Evolutionary conservation across 306 rosid species (phyloP).

Genomic region (Castanea crenata): DNA sequence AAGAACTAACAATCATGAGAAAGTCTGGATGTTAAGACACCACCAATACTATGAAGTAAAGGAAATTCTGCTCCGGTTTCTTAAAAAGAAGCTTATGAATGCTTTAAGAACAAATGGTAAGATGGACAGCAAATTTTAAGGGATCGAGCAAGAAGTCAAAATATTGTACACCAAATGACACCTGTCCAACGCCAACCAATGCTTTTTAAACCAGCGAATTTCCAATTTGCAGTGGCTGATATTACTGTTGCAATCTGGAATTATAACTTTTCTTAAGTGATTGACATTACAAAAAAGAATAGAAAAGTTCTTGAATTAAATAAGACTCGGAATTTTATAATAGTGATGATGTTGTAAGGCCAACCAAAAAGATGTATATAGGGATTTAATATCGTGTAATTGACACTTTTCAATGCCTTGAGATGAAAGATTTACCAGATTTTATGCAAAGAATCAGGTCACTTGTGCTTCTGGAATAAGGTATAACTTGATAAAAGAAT

Average conservation of each 20-base stretch:
- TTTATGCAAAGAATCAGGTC: no score
- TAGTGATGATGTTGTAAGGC: no score
- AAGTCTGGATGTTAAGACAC: not conserved
- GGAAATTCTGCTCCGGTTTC: not conserved
- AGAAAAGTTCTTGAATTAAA: not conserved
- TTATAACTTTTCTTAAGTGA: not conserved
- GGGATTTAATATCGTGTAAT: no score
- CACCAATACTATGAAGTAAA: not conserved
- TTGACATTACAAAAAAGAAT: not conserved
- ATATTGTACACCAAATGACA: constrained; percentile 58
- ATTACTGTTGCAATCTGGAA: constrained; percentile 61
- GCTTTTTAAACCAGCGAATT: constrained; percentile 39
- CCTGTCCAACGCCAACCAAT: constrained; percentile 76
- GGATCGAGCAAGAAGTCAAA: constrained; percentile 60
- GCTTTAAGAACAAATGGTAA: not conserved
- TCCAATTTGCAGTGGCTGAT: constrained; percentile 49
- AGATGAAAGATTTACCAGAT: no score
- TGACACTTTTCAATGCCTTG: no score
- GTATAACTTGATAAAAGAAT: no score
- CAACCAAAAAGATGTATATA: no score
- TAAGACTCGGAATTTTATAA: no score
- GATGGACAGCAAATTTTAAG: constrained; percentile 56
- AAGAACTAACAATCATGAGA: not conserved
- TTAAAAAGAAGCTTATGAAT: not conserved
- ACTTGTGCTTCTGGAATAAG: no score